A percentile compares a stretch with the other conserved stretches of the same genome.
These are phyloP conservation scores for Quercus alba DNA, from an alignment of 306 rosid genomes.

Conservation along the genomic window DNA sequence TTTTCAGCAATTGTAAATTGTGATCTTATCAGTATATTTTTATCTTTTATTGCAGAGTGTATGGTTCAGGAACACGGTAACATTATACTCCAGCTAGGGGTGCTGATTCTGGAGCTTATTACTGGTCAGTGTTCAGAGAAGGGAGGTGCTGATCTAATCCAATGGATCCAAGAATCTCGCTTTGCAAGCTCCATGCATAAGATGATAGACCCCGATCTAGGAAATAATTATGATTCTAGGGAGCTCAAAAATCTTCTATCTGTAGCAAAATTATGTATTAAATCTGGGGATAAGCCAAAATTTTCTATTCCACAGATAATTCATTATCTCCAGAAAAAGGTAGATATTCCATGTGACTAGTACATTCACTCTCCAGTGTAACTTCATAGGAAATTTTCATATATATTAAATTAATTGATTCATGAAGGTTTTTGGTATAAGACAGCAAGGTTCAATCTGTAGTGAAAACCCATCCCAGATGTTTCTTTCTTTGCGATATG, in stretches of 20 bases:
- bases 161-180: constrained; percentile 76
- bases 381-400: background rate
- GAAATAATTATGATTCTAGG: constrained; percentile 55
- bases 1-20: background rate
- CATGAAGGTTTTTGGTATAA: background rate
- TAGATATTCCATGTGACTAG: constrained; percentile 34
- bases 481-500: background rate
- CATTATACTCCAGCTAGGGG: constrained; percentile 79
- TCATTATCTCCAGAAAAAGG: constrained; percentile 67
- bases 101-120: constrained; percentile 77
- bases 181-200: constrained; percentile 66
- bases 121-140: constrained; percentile 84
- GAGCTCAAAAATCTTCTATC: constrained; percentile 76
- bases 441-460: background rate
- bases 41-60: constrained; percentile 46
- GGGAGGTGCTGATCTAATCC: constrained; percentile 61
- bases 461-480: background rate
- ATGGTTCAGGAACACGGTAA: constrained; percentile 46
- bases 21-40: background rate
- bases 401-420: constrained; percentile 1
- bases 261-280: constrained; percentile 80
- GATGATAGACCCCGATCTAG: constrained; percentile 95
- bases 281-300: constrained; percentile 57
- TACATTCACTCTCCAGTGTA: background rate
- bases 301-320: constrained; percentile 71